Base-by-base conservation (phyloP, 2,329 filamentous ascomycete genomes). In the Paecilomyces sp. region DNA sequence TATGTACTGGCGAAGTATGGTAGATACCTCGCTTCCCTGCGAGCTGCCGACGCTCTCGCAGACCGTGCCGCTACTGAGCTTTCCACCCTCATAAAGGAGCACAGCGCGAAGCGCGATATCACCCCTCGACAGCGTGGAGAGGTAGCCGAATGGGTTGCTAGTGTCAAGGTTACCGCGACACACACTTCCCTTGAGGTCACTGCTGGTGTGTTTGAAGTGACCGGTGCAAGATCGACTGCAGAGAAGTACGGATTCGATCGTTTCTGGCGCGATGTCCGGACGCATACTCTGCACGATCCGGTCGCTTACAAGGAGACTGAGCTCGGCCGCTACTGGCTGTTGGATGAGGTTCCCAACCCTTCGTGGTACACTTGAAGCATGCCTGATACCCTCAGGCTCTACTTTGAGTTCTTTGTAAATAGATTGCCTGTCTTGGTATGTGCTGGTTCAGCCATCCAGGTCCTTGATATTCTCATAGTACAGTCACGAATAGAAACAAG, bases 241-340 rank as follows among this genome's bases (percentile, higher is more conserved):
- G 74, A 75, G 58, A 86, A 81, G 64, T 80, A 85, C 0, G 85
- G 84, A 0, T 71, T 89, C 60, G 86, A 88, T 73, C 75, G 85
- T 1, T 88, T 85, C 70, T 88, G 85, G 85, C 77, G 86, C 54
- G 85, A 89, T 66, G 74, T 88, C n/a, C 72, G 86, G 4, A 88
- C 85, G 3, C 86, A 89, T 71, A 83, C 81, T 0, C 69, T 89
- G 65, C 86, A 88, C 71, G 86, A 88, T 69, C 86, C 85, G 0
- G 85, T 88, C 30, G 83, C 85, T 25, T 88, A 88, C 66, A 88
- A 88, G 78, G 85, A 87, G 59, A 72, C 82, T 2, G 85, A 88
- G 71, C 65, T 88, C 57, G 85, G 85, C 0, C 72, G 82, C 24
- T 88, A 79, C 67, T 75, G 81, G 47, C 66, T 88, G 58, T 65